Percentiles rank a stretch among this genome's conserved stretches.
phyloP scores from a whole-genome alignment of 2,329 filamentous ascomycete genomes.

The Penicillium sp. region DNA sequence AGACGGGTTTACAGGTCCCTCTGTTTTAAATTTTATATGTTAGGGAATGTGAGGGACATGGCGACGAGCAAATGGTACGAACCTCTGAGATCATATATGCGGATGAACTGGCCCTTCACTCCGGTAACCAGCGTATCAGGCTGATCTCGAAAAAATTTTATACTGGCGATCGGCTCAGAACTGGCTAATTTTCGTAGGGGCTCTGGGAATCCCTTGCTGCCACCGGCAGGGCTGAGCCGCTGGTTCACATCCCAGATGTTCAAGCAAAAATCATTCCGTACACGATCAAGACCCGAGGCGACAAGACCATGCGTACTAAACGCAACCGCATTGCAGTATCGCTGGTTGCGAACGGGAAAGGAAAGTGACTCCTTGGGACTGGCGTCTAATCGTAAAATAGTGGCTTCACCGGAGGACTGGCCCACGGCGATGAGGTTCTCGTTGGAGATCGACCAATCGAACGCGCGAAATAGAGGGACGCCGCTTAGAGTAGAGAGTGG shows the following conservation, averaged over 20 bases:
- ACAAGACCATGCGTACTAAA: slow-evolving; percentile 57
- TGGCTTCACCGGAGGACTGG: slow-evolving; percentile 60
- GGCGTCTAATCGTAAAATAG: slow-evolving; percentile 55
- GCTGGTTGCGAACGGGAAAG: slow-evolving; percentile 60
- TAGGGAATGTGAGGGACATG: background rate
- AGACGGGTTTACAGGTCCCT: slow-evolving; percentile 41
- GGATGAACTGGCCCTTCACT: slow-evolving; percentile 59
- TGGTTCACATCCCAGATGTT: slow-evolving; percentile 63
- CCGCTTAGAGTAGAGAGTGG: slow-evolving; percentile 54
- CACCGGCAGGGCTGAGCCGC: slow-evolving; percentile 37
- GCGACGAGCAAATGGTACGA: slow-evolving; percentile 21
- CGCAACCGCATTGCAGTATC: slow-evolving; percentile 63
- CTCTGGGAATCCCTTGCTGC: slow-evolving; percentile 38
- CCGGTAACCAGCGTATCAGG: slow-evolving; percentile 61
- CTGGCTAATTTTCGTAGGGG: slow-evolving; percentile 60
- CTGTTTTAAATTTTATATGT: slow-evolving; percentile 17
- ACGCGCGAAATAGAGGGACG: slow-evolving; percentile 61
- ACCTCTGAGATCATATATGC: slow-evolving; percentile 63
- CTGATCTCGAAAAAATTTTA: slow-evolving; percentile 61
- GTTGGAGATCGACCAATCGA: slow-evolving; percentile 62
- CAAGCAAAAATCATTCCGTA: slow-evolving; percentile 62
- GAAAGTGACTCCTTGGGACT: slow-evolving; percentile 47
- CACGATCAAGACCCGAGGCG: slow-evolving; percentile 61
- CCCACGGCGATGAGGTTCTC: slow-evolving; percentile 60
- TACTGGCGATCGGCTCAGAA: slow-evolving; percentile 61